Evolutionary conservation across 179 eudicot species (phyloP), one percentile per base, ranked within the genome.

Genomic region (Camellia oleifera): DNA sequence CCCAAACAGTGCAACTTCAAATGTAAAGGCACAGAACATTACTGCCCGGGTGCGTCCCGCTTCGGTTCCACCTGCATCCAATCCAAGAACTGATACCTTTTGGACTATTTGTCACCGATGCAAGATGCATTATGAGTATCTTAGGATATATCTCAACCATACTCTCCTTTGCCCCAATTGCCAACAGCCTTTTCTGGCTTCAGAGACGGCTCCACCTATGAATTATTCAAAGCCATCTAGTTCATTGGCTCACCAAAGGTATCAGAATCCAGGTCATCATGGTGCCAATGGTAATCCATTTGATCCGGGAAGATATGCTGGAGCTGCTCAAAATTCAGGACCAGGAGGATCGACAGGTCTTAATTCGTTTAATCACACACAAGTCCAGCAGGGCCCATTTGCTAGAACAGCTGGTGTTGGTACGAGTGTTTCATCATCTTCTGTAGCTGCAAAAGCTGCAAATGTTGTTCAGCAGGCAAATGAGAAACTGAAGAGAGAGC

Each of bases 51-150:
- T 81, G n/a, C 80, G 81, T 12, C 70, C 88, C 61, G 58, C 63
- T 69, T 62, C 83, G 52, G 88, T 42, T 23, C 87, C 40, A 32
- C 40, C 82, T 50, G 69, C 82, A 61, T 65, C 82, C 56, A 71
- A 77, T 52, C 84, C 65, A 20, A 81, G 87, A 84, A 79, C 77
- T 48, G 92, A 91, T 80, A 91, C 98, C 64, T 94, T 96, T 77
- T 96, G 99, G 99, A 96, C 99, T 56, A 84, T 90, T 23, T 96
- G 98, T 82, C 86, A 79, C n/a, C 72, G 86, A 69, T 96, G 99
- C 86, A 90, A 85, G 86, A 97, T 97, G 97, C 98, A 97, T 80
- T 97, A 94, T 75, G 99, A 97, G 81, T 97, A 94, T 82, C 87
- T 94, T 71, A 89, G 86, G 81, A 52, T 63, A 45, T 94, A 97